Base-by-base conservation (phyloP, 1,284 basidiomycete species). In the Leccinum huronense region DNA sequence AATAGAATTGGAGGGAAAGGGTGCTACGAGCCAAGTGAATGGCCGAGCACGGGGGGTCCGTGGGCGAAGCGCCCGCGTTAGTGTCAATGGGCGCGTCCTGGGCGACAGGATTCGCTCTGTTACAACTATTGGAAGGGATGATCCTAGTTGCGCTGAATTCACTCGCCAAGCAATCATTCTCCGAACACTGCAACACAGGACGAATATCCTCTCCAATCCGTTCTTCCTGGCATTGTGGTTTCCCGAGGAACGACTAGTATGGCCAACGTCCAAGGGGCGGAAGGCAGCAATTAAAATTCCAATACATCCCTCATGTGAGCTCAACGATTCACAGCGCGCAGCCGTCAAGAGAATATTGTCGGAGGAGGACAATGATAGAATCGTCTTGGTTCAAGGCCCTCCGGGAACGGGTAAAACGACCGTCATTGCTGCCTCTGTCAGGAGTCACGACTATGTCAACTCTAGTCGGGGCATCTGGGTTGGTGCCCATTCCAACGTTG, bases 401-500 rank as follows among this genome's bases (percentile, higher is more conserved):
- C 82, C 83, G 3, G 82, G 83, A 4, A 82, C 79, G 10, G 78
- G 80, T 0, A 75, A 77, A 63, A 75, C 73, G 5, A 76, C 76
- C 1, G 70, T 75, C 16, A 75, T 77, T 3, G 68, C 75, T 1
- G 85, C 87, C 4, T 80, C 83, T 13, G 87, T 89, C 6, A 72
- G 77, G 2, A 79, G 76, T 58, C 68, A 78, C 19, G 68, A 77
- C 57, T 60, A 69, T 19, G 71, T 68, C 62, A 33, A 36, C 3
- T 65, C 61, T 23, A 6, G 9, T 8, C 74, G 69, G 2, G 61
- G 67, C 13, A 82, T 90, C 9, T 93, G 89, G 88, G 80, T 93
- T 8, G 77, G 88, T 62, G 89, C 90, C 6, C 87, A 93, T 60
- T 87, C 82, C 0, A 86, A 86, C 69, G 81, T 86, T 48, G 86